Base-by-base conservation (phyloP, 345 rosid species). In the Camelina laxa region DNA sequence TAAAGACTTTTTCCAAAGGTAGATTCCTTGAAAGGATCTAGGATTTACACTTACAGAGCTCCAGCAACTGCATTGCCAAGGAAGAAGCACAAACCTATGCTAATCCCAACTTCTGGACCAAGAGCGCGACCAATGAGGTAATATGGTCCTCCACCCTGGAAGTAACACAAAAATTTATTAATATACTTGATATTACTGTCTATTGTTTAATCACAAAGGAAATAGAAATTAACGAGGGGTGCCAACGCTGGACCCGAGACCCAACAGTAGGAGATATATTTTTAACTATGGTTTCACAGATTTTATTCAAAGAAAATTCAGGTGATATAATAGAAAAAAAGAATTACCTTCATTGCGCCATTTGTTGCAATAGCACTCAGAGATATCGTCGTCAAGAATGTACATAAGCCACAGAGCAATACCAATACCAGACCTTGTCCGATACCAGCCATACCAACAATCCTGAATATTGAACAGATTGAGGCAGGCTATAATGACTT, bases 61-160 rank as follows among this genome's bases (percentile, higher is more conserved):
- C 99, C 99, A 62, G 99, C 97, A 82, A 96, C 93, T 9, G 99
- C 99, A 87, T 91, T 96, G 44, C 99, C 99, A 76, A 92, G 96
- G 82, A 96, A 96, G 80, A 96, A 96, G 84, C 99, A 96, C 68
- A 96, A 83, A 73, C 99, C 99, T 82, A 96, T 96, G 83, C 99
- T 96, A 74, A 96, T 91, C 77, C 99, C 99, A 77, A 96, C 98
- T 87, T 96, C 99, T 22, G 99, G 99, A 76, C 99, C 99, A 85
- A 96, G 91, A 63, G 99, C 98, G 55, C 99, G 99, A 65, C 99
- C 99, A 80, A 96, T 96, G 79, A 96, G 96, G 82, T 96, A 96
- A 80, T 96, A 96, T 63, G 99, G 99, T 21, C 99, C 98, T 53
- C 99, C 99, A 79, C 99, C 82, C 82, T 79, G 75, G 57, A 50